phyloP scores from a whole-genome alignment of 2,329 filamentous ascomycete species.

The Sporothrix pallida region DNA sequence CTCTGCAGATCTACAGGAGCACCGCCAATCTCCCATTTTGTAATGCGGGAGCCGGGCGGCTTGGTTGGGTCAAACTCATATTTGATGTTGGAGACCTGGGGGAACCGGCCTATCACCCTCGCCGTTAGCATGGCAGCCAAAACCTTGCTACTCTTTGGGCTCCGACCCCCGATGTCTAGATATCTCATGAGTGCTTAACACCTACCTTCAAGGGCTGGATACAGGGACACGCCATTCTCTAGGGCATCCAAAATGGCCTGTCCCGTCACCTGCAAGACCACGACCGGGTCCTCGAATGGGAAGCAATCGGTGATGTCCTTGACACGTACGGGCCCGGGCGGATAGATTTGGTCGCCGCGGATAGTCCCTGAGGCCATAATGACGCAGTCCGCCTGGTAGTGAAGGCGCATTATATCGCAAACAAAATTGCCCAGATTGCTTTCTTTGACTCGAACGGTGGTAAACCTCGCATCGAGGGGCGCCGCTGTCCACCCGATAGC shows the following conservation, averaged over 20 bases:
- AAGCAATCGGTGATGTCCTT: constrained; percentile 90
- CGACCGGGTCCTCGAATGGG: constrained; percentile 88
- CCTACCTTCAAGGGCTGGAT: constrained; percentile 78
- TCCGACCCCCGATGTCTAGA: not conserved
- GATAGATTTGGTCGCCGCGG: constrained; percentile 85
- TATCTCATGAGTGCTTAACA: not conserved
- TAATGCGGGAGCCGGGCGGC: constrained; percentile 66
- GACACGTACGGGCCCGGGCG: constrained; percentile 75
- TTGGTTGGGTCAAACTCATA: constrained; percentile 73
- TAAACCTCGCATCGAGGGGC: constrained; percentile 85
- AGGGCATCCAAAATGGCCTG: constrained; percentile 77
- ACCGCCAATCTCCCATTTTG: constrained; percentile 65
- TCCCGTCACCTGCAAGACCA: constrained; percentile 75
- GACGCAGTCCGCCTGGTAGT: constrained; percentile 80
- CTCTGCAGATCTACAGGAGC: constrained; percentile 65
- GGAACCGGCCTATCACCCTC: constrained; percentile 63
- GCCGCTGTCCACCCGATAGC: constrained; percentile 82
- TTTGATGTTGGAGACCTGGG: constrained; percentile 82
- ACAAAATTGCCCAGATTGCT: constrained; percentile 91
- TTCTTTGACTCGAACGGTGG: constrained; percentile 76
- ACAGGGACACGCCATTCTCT: constrained; percentile 80
- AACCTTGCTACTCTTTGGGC: not conserved
- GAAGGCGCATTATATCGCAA: constrained; percentile 85
- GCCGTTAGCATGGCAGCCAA: constrained; percentile 23
- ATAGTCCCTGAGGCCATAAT: constrained; percentile 88